Evolutionary conservation across 2,329 filamentous ascomycete genomes (phyloP).

Genomic region (Pleochaeta shiraiana): DNA sequence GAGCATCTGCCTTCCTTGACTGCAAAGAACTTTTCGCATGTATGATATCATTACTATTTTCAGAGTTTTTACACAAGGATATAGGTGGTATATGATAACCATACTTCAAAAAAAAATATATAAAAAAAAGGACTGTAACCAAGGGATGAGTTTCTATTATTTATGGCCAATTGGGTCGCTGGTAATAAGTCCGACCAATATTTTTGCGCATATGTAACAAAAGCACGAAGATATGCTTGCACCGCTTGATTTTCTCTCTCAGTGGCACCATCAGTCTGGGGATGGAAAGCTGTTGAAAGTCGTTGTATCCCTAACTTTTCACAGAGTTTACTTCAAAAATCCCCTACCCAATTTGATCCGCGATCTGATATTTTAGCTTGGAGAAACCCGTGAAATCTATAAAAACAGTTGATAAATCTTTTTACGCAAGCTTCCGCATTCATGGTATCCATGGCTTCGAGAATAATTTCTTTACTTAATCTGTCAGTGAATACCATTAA

Average conservation of each 20-base stretch:
- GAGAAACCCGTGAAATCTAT: not conserved
- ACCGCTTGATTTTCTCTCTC: not conserved
- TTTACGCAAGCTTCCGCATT: not conserved
- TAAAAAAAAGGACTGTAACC: not conserved
- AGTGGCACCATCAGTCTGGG: too few relatives aligned
- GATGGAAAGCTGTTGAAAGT: too few relatives aligned
- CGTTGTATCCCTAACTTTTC: not conserved
- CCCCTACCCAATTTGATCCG: too few relatives aligned
- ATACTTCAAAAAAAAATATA: too few relatives aligned
- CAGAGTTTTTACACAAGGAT: not conserved
- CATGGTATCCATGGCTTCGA: not conserved
- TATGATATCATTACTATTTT: too few relatives aligned
- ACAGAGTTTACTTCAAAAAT: too few relatives aligned
- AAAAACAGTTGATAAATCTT: not conserved
- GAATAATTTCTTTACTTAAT: not conserved
- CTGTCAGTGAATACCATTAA: not conserved
- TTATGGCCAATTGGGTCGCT: not conserved
- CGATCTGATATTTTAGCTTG: not conserved
- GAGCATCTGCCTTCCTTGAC: not conserved
- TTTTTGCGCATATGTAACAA: not conserved
- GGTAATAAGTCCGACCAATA: not conserved
- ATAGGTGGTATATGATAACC: not conserved
- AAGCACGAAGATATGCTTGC: too few relatives aligned
- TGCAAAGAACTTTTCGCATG: not conserved
- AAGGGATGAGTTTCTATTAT: not conserved